Conservation (phyloP, 768 basidiomycete species). For the Termitomyces sp. region DNA sequence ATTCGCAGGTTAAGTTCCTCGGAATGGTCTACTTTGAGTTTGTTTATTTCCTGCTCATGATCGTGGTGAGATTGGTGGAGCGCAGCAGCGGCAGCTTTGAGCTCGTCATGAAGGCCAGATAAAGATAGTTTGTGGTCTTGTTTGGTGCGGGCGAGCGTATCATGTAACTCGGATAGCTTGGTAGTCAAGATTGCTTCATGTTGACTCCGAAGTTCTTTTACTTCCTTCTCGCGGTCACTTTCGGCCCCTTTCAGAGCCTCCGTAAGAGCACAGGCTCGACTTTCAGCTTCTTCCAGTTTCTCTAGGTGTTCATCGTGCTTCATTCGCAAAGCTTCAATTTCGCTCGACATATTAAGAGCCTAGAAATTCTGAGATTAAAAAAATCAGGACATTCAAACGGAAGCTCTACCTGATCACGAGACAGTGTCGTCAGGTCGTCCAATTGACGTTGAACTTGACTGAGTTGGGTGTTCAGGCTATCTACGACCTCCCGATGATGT, state of each 20-base stretch:
- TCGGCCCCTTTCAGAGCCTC: conserved; percentile 25
- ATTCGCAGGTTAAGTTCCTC: conserved; percentile 48
- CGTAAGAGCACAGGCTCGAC: conserved; percentile 52
- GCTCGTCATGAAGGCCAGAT: conserved; percentile 35
- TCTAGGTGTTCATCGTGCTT: conserved; percentile 51
- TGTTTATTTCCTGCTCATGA: conserved; percentile 57
- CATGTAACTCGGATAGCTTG: conserved; percentile 30
- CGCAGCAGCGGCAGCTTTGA: conserved; percentile 34
- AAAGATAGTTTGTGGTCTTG: conserved; percentile 41
- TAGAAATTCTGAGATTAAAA: conserved; percentile 21
- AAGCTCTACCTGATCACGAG: conserved; percentile 70
- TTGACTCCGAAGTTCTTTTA: conserved; percentile 35
- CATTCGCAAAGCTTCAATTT: conserved; percentile 68
- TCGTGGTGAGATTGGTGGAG: conserved; percentile 48
- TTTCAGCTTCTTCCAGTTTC: conserved; percentile 49
- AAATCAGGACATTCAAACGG: neutral
- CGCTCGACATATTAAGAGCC: conserved; percentile 85
- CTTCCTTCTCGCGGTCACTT: conserved; percentile 27
- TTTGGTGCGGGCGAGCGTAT: conserved; percentile 42
- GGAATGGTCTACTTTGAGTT: conserved; percentile 49
- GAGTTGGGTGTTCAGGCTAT: conserved; percentile 65
- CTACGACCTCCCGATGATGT: conserved; percentile 76
- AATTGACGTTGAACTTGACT: conserved; percentile 68
- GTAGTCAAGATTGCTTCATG: conserved; percentile 29
- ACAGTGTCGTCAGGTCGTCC: conserved; percentile 75